Evolutionary conservation across 768 basidiomycete species (phyloP).

Genomic region (Rhodotorula paludigena): DNA sequence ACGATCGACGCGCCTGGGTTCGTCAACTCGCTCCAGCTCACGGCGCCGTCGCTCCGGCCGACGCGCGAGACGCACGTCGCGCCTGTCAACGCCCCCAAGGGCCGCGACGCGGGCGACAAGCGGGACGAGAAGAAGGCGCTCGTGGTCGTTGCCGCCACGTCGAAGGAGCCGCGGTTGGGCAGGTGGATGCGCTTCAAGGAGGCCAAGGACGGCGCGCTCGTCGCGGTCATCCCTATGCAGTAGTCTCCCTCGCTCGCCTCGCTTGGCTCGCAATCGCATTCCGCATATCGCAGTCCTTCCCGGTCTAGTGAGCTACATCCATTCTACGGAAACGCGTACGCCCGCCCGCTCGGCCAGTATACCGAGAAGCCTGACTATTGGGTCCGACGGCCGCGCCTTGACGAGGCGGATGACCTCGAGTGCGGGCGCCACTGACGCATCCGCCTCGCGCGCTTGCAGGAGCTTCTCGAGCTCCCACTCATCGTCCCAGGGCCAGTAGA

Average conservation of each 20-base stretch:
- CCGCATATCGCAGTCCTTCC: too few species aligned
- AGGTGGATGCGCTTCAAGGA: conserved; percentile 74
- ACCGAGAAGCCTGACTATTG: too few species aligned
- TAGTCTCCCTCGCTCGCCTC: not conserved
- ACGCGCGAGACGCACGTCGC: conserved; percentile 47
- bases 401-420: too few species aligned
- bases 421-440: too few species aligned
- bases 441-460: too few species aligned
- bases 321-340: too few species aligned
- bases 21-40: conserved; percentile 81
- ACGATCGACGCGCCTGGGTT: conserved; percentile 59
- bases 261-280: too few species aligned
- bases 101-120: conserved; percentile 32
- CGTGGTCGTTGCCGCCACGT: conserved; percentile 66
- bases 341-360: too few species aligned
- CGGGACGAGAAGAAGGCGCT: conserved; percentile 44
- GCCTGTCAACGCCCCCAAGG: conserved; percentile 48
- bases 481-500: conserved; percentile 15
- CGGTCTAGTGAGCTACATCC: too few species aligned
- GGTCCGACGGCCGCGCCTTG: too few species aligned
- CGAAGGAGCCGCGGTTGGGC: conserved; percentile 83
- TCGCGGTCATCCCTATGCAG: conserved; percentile 47
- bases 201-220: conserved; percentile 65
- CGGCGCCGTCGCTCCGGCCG: conserved; percentile 45
- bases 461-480: not conserved